A percentile compares a stretch with the other conserved stretches of the same genome.
These are phyloP conservation scores for Serendipita sp. DNA, from an alignment of 768 basidiomycete species.

Conservation along the genomic window DNA sequence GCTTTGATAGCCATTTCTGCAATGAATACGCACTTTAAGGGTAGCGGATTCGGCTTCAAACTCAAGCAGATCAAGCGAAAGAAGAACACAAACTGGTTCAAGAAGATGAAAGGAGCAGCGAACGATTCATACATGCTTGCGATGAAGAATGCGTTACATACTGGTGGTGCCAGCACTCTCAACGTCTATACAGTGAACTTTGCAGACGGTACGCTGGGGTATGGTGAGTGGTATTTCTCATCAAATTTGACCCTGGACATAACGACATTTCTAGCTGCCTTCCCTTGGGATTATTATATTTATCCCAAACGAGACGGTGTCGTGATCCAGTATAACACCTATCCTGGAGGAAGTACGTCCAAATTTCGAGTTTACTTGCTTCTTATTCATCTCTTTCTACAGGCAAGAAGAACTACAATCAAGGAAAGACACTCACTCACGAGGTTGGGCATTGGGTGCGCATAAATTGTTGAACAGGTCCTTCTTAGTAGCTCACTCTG, in stretches of 20 bases:
- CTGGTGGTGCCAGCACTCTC: background rate
- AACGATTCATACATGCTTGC: background rate
- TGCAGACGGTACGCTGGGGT: constrained; percentile 15
- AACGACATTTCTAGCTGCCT: constrained; percentile 15
- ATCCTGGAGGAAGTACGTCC: background rate
- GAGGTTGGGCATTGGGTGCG: too few species aligned
- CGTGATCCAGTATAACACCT: constrained; percentile 14
- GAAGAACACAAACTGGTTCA: constrained; percentile 2
- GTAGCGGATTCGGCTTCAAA: background rate
- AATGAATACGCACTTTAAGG: background rate
- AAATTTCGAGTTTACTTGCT: background rate
- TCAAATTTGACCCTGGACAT: too few species aligned
- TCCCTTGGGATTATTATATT: constrained; percentile 19
- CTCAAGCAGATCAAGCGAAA: background rate
- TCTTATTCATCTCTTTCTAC: background rate
- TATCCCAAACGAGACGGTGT: constrained; percentile 22
- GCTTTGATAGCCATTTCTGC: background rate
- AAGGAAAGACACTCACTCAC: background rate
- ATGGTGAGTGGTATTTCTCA: background rate
- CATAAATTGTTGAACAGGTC: background rate
- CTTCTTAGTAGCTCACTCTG: too few species aligned
- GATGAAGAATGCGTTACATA: background rate
- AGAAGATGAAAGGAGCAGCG: background rate
- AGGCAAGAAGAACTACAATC: background rate
- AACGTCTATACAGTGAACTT: background rate